Percentiles rank a stretch among this genome's conserved stretches.
Conservation (phyloP, 1,284 basidiomycete species). For the Trichosporon sp. region DNA sequence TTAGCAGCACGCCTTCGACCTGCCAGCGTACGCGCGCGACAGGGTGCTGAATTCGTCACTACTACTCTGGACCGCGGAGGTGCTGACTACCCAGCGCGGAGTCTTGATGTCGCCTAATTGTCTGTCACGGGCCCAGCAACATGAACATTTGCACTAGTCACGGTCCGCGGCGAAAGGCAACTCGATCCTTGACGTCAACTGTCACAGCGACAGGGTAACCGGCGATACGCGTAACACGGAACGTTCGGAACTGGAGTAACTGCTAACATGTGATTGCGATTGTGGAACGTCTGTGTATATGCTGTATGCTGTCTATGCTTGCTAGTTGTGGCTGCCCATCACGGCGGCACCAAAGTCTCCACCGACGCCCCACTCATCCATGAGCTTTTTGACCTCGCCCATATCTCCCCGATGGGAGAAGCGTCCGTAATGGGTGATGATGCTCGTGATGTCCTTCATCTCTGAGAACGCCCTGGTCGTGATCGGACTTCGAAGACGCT, state of each 20-base stretch:
- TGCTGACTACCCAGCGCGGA: too few species aligned
- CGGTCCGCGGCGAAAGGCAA: too few species aligned
- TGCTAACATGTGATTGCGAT: neutral
- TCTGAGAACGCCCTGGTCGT: conserved; percentile 5
- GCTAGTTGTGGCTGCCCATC: conserved; percentile 17
- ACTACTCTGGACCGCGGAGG: too few species aligned
- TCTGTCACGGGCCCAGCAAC: too few species aligned
- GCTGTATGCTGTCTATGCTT: neutral
- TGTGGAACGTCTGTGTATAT: neutral
- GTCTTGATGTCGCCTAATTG: too few species aligned
- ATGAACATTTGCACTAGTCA: too few species aligned
- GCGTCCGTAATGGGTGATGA: conserved; percentile 46
- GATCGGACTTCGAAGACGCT: conserved; percentile 46
- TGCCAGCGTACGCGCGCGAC: too few species aligned
- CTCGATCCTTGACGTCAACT: neutral
- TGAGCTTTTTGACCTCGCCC: conserved; percentile 48
- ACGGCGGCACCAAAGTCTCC: conserved; percentile 48
- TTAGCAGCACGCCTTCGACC: too few species aligned
- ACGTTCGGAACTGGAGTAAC: neutral
- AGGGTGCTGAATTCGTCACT: too few species aligned
- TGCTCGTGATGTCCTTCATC: conserved; percentile 50
- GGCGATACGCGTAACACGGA: neutral
- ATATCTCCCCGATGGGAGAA: conserved; percentile 51
- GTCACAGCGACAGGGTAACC: neutral
- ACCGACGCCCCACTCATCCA: conserved; percentile 48